Conservation (phyloP, 2,329 filamentous ascomycete species). For the Neocatenulostroma microsporum region DNA sequence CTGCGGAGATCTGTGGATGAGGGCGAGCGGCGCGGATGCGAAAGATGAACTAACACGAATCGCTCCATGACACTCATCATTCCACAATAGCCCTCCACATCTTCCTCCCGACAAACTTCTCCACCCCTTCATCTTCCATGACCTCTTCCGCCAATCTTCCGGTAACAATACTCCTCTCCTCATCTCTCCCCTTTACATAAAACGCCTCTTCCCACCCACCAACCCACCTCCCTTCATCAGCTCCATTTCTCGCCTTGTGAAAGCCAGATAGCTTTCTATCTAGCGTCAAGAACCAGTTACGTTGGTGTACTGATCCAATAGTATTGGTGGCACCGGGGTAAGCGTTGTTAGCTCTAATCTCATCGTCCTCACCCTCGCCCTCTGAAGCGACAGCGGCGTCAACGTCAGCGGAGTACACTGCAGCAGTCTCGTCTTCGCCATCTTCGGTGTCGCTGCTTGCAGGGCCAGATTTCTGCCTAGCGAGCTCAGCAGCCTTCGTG, state of each 20-base stretch:
- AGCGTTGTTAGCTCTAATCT: constrained; percentile 53
- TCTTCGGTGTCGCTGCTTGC: constrained; percentile 17
- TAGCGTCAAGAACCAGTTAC: constrained; percentile 58
- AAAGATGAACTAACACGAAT: too few relatives aligned
- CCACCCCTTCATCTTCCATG: constrained; percentile 53
- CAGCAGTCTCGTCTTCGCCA: too few relatives aligned
- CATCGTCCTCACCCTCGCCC: constrained; percentile 41
- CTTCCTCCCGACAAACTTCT: constrained; percentile 49
- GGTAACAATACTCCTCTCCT: constrained; percentile 60
- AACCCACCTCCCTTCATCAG: constrained; percentile 22
- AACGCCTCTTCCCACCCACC: constrained; percentile 50
- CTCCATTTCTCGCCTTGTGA: constrained; percentile 26
- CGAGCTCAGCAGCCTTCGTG: constrained; percentile 6
- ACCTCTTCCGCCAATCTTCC: constrained; percentile 53
- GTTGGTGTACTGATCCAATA: constrained; percentile 60
- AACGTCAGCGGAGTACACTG: too few relatives aligned
- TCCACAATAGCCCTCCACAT: constrained; percentile 47
- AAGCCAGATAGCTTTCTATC: constrained; percentile 56
- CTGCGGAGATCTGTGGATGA: too few relatives aligned
- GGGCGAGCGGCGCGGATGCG: too few relatives aligned
- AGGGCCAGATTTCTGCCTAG: constrained; percentile 2
- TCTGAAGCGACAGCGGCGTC: constrained; percentile 23
- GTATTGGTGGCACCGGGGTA: constrained; percentile 59
- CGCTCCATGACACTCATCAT: too few relatives aligned
- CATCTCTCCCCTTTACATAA: constrained; percentile 51